phyloP scores from a whole-genome alignment of 1,284 basidiomycete species.

The Stygiomarasmius scandens region DNA sequence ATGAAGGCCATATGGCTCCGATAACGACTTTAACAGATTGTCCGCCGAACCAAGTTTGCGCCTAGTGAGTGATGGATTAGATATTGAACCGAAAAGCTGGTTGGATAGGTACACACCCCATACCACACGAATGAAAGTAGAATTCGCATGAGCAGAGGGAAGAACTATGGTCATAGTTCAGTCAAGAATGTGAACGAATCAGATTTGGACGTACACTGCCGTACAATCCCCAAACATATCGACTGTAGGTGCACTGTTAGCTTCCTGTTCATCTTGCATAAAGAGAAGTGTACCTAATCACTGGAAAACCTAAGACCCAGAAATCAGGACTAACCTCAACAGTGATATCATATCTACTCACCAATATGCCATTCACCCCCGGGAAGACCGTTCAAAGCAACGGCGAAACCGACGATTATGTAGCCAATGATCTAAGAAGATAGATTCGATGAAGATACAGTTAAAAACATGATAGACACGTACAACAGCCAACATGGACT shows the following conservation, averaged over 20 bases:
- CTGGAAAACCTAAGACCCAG: slow-evolving; percentile 1
- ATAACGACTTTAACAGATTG: slow-evolving; percentile 1
- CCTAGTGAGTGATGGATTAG: not conserved
- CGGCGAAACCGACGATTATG: slow-evolving; percentile 1
- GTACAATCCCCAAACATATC: slow-evolving; percentile 3
- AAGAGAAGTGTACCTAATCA: not conserved
- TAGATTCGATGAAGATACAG: too few relatives aligned
- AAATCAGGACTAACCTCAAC: too few relatives aligned
- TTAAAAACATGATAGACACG: too few relatives aligned
- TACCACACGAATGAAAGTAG: slow-evolving; percentile 2
- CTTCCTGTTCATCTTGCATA: too few relatives aligned
- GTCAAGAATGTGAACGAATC: not conserved
- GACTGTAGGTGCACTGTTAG: not conserved
- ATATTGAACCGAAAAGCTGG: not conserved
- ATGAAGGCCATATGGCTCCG: not conserved
- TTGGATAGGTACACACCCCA: not conserved
- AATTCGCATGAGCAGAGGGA: slow-evolving; percentile 4
- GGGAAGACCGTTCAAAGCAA: slow-evolving; percentile 1
- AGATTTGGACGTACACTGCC: not conserved
- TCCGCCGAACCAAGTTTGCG: slow-evolving; percentile 1
- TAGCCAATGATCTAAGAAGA: not conserved
- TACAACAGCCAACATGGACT: slow-evolving; percentile 1
- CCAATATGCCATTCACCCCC: slow-evolving; percentile 6
- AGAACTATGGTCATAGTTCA: not conserved
- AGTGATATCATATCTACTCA: too few relatives aligned